These are phyloP conservation scores for Talaromyces adpressus DNA, from an alignment of 495 filamentous ascomycete species.

Conservation along the genomic window DNA sequence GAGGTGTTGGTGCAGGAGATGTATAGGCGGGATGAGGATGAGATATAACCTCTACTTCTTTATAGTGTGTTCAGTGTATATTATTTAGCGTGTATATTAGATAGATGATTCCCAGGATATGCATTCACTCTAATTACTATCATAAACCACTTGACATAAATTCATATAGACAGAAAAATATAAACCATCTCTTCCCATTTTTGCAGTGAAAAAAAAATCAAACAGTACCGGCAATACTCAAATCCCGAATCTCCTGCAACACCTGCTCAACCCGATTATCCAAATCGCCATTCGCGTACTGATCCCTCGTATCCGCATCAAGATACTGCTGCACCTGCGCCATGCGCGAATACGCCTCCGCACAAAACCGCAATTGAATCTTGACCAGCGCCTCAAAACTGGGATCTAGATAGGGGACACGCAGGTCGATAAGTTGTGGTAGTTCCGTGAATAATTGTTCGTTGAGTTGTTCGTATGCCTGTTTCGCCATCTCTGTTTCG, in stretches of 20 bases:
- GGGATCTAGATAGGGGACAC: slow-evolving; percentile 93
- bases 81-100: neutral
- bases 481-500: slow-evolving; percentile 86
- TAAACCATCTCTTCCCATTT: neutral
- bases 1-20: slow-evolving; percentile 41
- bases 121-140: neutral
- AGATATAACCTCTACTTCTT: neutral
- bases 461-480: slow-evolving; percentile 91
- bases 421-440: slow-evolving; percentile 94
- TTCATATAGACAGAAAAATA: neutral
- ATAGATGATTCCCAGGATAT: neutral
- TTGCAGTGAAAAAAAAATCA: slow-evolving; percentile 15
- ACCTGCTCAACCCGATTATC: slow-evolving; percentile 93
- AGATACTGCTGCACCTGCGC: slow-evolving; percentile 98
- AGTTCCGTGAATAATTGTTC: slow-evolving; percentile 89
- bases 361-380: slow-evolving; percentile 96
- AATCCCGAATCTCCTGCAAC: slow-evolving; percentile 89
- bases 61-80: neutral
- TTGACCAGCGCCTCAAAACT: slow-evolving; percentile 97
- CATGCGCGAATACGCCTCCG: slow-evolving; percentile 94
- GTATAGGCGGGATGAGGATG: slow-evolving; percentile 22
- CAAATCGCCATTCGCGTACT: slow-evolving; percentile 89
- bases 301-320: slow-evolving; percentile 90
- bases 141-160: neutral
- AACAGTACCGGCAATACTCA: slow-evolving; percentile 83